Percentiles rank a stretch among this genome's conserved stretches.
These are phyloP conservation scores for Globisporangium cylindrosporum DNA, from an alignment of 352 stramenopile species.

Conservation along the genomic window DNA sequence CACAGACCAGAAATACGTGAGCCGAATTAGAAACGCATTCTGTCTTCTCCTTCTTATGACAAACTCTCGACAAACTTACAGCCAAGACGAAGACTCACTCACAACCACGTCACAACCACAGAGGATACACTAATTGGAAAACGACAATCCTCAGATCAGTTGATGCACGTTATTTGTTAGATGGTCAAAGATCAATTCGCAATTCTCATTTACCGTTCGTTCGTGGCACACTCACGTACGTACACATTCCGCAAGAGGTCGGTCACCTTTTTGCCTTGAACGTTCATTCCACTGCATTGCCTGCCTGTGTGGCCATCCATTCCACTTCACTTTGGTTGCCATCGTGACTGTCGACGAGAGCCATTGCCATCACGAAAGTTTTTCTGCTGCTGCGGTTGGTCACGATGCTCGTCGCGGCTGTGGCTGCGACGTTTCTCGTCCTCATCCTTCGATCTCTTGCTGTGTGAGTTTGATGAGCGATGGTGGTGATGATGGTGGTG, in stretches of 20 bases:
- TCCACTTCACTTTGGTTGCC: constrained; percentile 14
- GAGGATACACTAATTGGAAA: neutral
- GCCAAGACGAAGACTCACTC: no score
- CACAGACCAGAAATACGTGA: neutral
- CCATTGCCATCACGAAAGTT: constrained; percentile 5
- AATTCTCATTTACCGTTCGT: neutral
- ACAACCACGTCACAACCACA: neutral
- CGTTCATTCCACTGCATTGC: neutral
- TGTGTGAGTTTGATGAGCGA: constrained; percentile 9
- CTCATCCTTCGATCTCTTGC: constrained; percentile 5
- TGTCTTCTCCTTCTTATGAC: no score
- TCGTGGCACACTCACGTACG: neutral
- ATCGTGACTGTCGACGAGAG: constrained; percentile 11
- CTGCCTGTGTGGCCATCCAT: neutral
- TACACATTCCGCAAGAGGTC: neutral
- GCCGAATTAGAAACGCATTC: neutral
- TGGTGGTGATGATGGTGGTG: constrained; percentile 9
- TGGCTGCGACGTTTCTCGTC: constrained; percentile 6
- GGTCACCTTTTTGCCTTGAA: neutral
- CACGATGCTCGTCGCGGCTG: neutral
- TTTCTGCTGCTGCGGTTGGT: neutral
- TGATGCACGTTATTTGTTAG: neutral
- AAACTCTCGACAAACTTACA: neutral
- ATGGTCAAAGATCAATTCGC: neutral
- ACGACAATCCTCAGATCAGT: neutral